phyloP scores from a whole-genome alignment of 2,329 filamentous ascomycete species.

The Whalleya microplaca region DNA sequence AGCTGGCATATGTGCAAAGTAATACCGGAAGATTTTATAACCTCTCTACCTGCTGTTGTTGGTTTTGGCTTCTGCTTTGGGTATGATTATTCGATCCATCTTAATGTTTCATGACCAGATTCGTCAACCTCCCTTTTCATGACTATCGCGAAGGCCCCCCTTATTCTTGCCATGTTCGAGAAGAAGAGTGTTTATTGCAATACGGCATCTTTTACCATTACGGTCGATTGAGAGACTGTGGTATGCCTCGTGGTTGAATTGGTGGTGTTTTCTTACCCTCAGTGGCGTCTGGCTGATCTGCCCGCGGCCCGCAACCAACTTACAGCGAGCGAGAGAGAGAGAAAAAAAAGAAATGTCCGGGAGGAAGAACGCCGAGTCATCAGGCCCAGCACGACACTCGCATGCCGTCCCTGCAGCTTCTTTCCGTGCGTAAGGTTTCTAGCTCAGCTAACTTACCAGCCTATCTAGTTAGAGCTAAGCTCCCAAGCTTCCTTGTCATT shows the following conservation, averaged over 20 bases:
- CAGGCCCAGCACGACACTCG: constrained; percentile 45
- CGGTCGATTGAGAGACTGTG: constrained; percentile 13
- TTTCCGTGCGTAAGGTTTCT: constrained; percentile 50
- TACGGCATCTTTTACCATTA: constrained; percentile 8
- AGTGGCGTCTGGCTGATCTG: constrained; percentile 7
- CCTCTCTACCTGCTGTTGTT: neutral
- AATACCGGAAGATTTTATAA: constrained; percentile 20
- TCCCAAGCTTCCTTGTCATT: constrained; percentile 9
- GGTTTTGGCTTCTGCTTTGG: constrained; percentile 1
- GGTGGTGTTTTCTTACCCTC: constrained; percentile 15
- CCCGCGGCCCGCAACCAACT: neutral
- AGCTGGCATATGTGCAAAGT: constrained; percentile 1
- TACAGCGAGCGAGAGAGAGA: constrained; percentile 15
- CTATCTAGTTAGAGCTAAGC: too few relatives aligned
- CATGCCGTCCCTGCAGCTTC: constrained; percentile 52
- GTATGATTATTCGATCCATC: constrained; percentile 2
- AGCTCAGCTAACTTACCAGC: neutral
- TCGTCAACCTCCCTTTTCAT: constrained; percentile 9
- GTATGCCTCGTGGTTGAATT: constrained; percentile 16
- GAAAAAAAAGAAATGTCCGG: constrained; percentile 44
- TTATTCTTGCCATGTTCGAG: constrained; percentile 12
- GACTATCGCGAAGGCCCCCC: constrained; percentile 14
- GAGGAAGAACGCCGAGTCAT: constrained; percentile 49
- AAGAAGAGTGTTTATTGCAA: neutral
- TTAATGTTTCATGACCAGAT: constrained; percentile 11